These are phyloP conservation scores for Mitragyna speciosa DNA, from an alignment of 257 asterid genomes.

Conservation along the genomic window DNA sequence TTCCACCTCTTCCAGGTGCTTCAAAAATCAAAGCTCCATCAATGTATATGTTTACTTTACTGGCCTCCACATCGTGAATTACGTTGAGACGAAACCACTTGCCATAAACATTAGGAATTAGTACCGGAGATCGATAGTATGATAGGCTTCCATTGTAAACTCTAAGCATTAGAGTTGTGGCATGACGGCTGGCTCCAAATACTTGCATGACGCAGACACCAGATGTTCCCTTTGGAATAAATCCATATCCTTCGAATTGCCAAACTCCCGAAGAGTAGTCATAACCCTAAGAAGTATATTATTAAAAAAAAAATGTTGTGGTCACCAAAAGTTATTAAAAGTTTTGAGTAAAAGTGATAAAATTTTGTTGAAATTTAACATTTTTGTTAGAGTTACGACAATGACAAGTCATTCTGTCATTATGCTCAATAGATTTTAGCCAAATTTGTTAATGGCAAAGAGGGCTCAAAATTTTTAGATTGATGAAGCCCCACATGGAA, in stretches of 20 bases:
- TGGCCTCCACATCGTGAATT: constrained; percentile 32
- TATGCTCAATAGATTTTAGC: too few species aligned
- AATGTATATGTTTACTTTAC: constrained; percentile 20
- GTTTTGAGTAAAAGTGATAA: too few species aligned
- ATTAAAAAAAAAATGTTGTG: neutral
- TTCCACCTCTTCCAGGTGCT: constrained; percentile 30
- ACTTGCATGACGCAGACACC: constrained; percentile 45
- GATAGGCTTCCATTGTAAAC: constrained; percentile 29
- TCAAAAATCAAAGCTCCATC: constrained; percentile 25
- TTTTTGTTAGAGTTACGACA: too few species aligned
- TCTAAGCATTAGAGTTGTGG: constrained; percentile 38
- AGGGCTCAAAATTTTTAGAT: too few species aligned
- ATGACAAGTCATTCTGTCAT: too few species aligned
- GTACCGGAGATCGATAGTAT: constrained; percentile 13
- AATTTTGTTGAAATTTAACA: too few species aligned
- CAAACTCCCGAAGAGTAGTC: constrained; percentile 34
- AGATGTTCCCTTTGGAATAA: constrained; percentile 32
- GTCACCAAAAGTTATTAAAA: too few species aligned
- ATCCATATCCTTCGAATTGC: constrained; percentile 39
- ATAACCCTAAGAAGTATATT: constrained; percentile 25
- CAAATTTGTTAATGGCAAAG: too few species aligned
- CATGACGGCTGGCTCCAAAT: constrained; percentile 29
- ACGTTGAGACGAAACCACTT: constrained; percentile 40
- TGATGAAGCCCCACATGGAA: too few species aligned
- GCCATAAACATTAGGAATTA: constrained; percentile 21